Base-by-base conservation (phyloP, 768 basidiomycete species). In the Tubosaeta sp. region DNA sequence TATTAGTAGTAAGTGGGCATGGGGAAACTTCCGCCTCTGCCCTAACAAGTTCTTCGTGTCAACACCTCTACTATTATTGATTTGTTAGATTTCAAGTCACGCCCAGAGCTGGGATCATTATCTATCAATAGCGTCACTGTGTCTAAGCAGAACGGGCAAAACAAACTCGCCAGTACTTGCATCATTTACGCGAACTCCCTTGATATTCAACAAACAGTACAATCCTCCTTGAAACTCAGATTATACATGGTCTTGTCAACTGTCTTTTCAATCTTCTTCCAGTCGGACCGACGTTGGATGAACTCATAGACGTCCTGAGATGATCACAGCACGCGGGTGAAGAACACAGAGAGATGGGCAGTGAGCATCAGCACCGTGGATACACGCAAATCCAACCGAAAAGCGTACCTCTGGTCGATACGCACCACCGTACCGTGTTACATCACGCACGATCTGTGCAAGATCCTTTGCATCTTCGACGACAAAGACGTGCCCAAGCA, bases 251-350 rank as follows among this genome's bases (percentile, higher is more conserved):
- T 84, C 74, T 92, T 91, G 73, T 93, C 91, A 44, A 98, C 96
- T 24, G 82, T 85, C 70, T 92, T 95, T 68, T 98, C 94, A 53
- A 98, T 98, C 73, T 90, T 94, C 73, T 96, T 95, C 95, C 95
- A 98, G 67, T 99, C 95, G 7, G 90, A 88, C 30, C 94, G 79
- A 19, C 94, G 76, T 64, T 94, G 91, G 61, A 97, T 90, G 61
- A 97, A 95, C 68, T 98, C 95, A 66, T 97, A 97, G 45, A 97
- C 78, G 64, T 97, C 95, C 82, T 86, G 34, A 21, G 3, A 10
- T 30, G 10, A 29, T 27, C 27, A 9, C 29, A 42, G 16, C 25
- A 27, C 4, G 36, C 11, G 27, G 18, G n/a, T 18, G 21, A 42
- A 30, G 42, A 6, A 43, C n/a, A 7, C 21, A 16, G 29, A 6